A percentile compares a stretch with the other conserved stretches of the same genome.
Evolutionary conservation across 1,284 basidiomycete species (phyloP).

Genomic region (Waitea zeae): DNA sequence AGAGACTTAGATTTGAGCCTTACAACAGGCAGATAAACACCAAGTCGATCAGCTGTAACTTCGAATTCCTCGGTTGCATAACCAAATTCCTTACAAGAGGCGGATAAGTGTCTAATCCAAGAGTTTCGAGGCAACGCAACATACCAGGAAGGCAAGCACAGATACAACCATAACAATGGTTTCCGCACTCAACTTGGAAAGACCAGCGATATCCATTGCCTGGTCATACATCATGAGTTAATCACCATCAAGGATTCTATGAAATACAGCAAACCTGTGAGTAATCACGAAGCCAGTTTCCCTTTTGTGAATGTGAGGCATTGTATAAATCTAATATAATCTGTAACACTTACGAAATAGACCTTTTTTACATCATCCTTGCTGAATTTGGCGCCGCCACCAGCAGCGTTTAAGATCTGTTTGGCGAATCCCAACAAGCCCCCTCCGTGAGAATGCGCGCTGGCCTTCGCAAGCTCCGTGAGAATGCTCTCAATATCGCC

Average conservation of each 20-base stretch:
- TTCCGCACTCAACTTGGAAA: slow-evolving; percentile 41
- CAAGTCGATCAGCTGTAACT: slow-evolving; percentile 69
- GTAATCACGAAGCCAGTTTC: slow-evolving; percentile 49
- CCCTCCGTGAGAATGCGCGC: slow-evolving; percentile 24
- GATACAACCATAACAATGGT: slow-evolving; percentile 61
- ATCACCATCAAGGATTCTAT: not conserved
- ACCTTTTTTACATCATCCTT: slow-evolving; percentile 43
- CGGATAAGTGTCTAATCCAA: too few relatives aligned
- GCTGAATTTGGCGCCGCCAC: slow-evolving; percentile 38
- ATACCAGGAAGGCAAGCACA: slow-evolving; percentile 53
- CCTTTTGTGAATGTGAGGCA: slow-evolving; percentile 16
- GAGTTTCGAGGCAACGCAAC: slow-evolving; percentile 8
- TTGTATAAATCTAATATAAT: not conserved
- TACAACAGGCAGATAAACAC: slow-evolving; percentile 62
- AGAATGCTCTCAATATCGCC: slow-evolving; percentile 52
- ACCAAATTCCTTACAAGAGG: slow-evolving; percentile 41
- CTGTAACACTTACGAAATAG: slow-evolving; percentile 47
- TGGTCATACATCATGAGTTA: slow-evolving; percentile 16
- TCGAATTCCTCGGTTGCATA: slow-evolving; percentile 65
- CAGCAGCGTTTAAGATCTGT: slow-evolving; percentile 23
- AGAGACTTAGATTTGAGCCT: slow-evolving; percentile 13
- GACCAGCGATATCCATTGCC: slow-evolving; percentile 68
- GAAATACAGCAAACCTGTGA: slow-evolving; percentile 24
- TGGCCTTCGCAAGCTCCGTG: slow-evolving; percentile 36
- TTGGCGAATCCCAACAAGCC: slow-evolving; percentile 31